phyloP scores from a whole-genome alignment of 495 filamentous ascomycete species.

The Ascodesmis nigricans region DNA sequence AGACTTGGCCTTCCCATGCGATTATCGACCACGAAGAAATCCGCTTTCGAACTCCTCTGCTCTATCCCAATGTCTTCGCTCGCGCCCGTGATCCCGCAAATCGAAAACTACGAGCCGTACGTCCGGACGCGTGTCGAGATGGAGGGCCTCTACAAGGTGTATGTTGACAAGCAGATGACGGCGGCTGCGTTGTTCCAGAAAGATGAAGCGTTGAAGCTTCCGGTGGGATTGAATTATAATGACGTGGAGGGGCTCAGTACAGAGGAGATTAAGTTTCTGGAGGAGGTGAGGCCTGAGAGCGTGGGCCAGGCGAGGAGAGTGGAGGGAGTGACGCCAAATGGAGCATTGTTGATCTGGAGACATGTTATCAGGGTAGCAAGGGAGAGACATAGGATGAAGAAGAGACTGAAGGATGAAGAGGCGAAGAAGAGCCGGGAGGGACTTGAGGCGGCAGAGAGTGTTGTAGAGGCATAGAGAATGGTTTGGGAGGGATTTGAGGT shows the following conservation, averaged over 20 bases:
- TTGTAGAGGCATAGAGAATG: too few relatives aligned
- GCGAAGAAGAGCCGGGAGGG: too few relatives aligned
- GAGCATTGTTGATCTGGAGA: background rate
- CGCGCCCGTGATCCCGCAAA: slow-evolving; percentile 29
- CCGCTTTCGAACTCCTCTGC: slow-evolving; percentile 51
- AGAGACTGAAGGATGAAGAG: too few relatives aligned
- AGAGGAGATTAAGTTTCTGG: slow-evolving; percentile 53
- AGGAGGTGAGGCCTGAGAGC: slow-evolving; percentile 48
- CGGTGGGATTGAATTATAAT: slow-evolving; percentile 57
- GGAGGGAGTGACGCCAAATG: slow-evolving; percentile 39
- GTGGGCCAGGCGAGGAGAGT: slow-evolving; percentile 73
- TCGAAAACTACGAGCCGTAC: slow-evolving; percentile 28
- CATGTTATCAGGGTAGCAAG: background rate
- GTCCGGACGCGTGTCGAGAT: slow-evolving; percentile 49
- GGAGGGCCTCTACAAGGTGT: slow-evolving; percentile 67
- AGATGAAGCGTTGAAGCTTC: slow-evolving; percentile 55
- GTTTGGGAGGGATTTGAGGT: too few relatives aligned
- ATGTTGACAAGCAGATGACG: slow-evolving; percentile 45
- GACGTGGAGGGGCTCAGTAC: slow-evolving; percentile 46
- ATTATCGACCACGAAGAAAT: slow-evolving; percentile 35
- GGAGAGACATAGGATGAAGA: too few relatives aligned
- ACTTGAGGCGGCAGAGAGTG: too few relatives aligned
- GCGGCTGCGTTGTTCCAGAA: slow-evolving; percentile 41
- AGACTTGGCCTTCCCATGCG: slow-evolving; percentile 44
- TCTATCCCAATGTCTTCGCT: slow-evolving; percentile 35